Evolutionary conservation across 78 protist genomes (phyloP).

Genomic region (Cavenderia fasciculata): DNA sequence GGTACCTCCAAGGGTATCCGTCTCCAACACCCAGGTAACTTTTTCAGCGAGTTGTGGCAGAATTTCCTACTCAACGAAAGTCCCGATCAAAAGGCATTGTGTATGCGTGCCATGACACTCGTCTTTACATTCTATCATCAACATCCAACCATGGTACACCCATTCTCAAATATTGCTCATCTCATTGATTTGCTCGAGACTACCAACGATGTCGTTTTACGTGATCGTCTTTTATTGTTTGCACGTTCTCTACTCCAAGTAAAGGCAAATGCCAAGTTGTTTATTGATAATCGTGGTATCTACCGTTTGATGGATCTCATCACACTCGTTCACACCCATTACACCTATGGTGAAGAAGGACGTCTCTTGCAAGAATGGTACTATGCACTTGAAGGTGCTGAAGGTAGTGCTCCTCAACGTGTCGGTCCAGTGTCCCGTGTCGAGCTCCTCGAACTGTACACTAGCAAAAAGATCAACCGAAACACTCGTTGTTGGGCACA

Average conservation of each 20-base stretch:
- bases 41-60: constrained; percentile 91
- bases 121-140: constrained; percentile 77
- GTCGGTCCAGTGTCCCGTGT: constrained; percentile 67
- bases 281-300: constrained; percentile 85
- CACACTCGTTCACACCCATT: constrained; percentile 75
- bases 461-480: constrained; percentile 12
- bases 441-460: constrained; percentile 30
- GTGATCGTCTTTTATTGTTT: constrained; percentile 89
- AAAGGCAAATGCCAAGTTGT: constrained; percentile 77
- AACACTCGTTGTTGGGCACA: constrained; percentile 88
- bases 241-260: constrained; percentile 54
- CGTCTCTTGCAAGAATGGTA: constrained; percentile 80
- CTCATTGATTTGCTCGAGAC: constrained; percentile 59
- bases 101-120: constrained; percentile 87
- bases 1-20: constrained; percentile 43
- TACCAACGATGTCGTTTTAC: constrained; percentile 41
- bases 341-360: constrained; percentile 75
- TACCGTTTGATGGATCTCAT: constrained; percentile 70
- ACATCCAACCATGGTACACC: constrained; percentile 57
- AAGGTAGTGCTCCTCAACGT: background rate
- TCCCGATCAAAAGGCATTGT: constrained; percentile 40
- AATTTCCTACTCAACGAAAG: constrained; percentile 81
- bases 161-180: constrained; percentile 60
- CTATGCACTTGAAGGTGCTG: constrained; percentile 59
- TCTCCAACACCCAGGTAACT: constrained; percentile 50